Percentiles rank a stretch among this genome's conserved stretches.
phyloP scores from a whole-genome alignment of 345 rosid species.

The Combretum micranthum region DNA sequence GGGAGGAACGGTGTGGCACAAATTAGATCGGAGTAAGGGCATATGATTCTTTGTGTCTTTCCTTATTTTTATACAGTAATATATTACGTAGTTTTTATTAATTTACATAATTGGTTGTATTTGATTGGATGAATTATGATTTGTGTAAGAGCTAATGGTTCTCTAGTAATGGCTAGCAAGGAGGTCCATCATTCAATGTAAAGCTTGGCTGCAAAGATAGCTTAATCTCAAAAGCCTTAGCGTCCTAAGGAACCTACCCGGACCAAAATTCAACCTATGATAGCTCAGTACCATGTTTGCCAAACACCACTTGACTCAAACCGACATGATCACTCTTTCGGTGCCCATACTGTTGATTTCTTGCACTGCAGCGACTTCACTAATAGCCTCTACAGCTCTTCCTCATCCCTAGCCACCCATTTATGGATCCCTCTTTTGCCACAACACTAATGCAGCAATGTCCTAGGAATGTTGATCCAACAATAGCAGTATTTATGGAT shows the following conservation, averaged over 20 bases:
- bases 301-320: slow-evolving; percentile 37
- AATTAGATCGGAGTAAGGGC: too few relatives aligned
- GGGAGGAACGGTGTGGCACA: too few relatives aligned
- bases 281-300: slow-evolving; percentile 47
- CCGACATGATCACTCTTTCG: slow-evolving; percentile 91
- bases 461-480: slow-evolving; percentile 44
- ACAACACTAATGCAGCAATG: slow-evolving; percentile 46
- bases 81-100: too few relatives aligned
- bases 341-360: slow-evolving; percentile 84
- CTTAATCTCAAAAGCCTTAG: slow-evolving; percentile 37
- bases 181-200: slow-evolving; percentile 63
- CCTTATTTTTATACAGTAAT: too few relatives aligned
- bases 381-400: slow-evolving; percentile 53
- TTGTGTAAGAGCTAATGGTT: too few relatives aligned
- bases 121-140: too few relatives aligned
- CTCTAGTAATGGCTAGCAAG: too few relatives aligned
- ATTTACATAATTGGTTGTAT: too few relatives aligned
- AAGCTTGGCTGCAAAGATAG: slow-evolving; percentile 87
- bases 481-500: slow-evolving; percentile 47
- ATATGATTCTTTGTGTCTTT: too few relatives aligned
- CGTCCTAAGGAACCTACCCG: slow-evolving; percentile 67
- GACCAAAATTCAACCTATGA: slow-evolving; percentile 36
- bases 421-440: slow-evolving; percentile 49
- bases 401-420: slow-evolving; percentile 51
- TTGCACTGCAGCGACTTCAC: slow-evolving; percentile 71